phyloP scores from a whole-genome alignment of 768 basidiomycete species.

The Boletus coccyginus region DNA sequence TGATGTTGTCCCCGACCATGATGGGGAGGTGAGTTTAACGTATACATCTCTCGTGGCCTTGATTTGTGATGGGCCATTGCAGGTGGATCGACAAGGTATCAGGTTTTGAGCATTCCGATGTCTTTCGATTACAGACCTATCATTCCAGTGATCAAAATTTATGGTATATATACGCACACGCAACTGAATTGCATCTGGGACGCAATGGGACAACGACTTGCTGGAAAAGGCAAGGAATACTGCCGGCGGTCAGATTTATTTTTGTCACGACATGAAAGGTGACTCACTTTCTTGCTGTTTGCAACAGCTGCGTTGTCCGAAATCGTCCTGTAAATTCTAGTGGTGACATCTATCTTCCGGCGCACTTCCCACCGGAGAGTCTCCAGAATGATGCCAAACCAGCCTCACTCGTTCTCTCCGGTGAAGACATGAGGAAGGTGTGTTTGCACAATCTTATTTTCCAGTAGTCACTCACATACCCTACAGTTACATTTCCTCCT shows the following conservation, averaged over 20 bases:
- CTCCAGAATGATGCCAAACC: constrained; percentile 15
- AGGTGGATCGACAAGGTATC: constrained; percentile 40
- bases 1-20: constrained; percentile 43
- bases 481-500: constrained; percentile 54
- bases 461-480: background rate
- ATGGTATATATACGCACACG: constrained; percentile 49
- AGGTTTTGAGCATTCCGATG: background rate
- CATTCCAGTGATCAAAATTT: constrained; percentile 44
- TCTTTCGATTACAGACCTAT: background rate
- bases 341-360: constrained; percentile 47
- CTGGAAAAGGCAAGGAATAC: constrained; percentile 51
- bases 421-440: constrained; percentile 50
- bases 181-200: constrained; percentile 50
- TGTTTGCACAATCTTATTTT: background rate
- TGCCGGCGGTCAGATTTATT: constrained; percentile 38
- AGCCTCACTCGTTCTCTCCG: constrained; percentile 34
- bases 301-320: constrained; percentile 46
- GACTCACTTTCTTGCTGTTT: background rate
- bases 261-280: background rate
- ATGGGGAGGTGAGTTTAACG: constrained; percentile 23
- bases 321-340: constrained; percentile 33
- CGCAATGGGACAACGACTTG: constrained; percentile 40
- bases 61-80: constrained; percentile 5
- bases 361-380: constrained; percentile 46
- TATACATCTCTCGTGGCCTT: background rate